phyloP scores from a whole-genome alignment of 441 rosid genomes.

The California macrophylla region DNA sequence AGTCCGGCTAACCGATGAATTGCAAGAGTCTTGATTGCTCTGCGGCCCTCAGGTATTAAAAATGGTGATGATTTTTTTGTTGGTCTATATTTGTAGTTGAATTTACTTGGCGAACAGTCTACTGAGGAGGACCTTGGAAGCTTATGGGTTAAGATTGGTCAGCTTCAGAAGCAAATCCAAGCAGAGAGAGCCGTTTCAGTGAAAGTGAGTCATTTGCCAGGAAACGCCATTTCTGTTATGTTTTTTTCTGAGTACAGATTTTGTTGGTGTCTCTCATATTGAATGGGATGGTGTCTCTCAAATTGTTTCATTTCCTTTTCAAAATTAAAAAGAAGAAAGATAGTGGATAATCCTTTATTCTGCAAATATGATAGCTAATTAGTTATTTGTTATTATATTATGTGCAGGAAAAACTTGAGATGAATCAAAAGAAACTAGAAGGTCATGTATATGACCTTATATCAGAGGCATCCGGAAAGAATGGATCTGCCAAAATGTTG shows the following conservation, averaged over 20 bases:
- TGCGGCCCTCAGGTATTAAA: neutral
- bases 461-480: slow-evolving; percentile 31
- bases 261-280: neutral
- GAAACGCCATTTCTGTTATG: neutral
- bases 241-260: neutral
- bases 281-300: neutral
- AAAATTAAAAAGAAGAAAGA: neutral
- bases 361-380: slow-evolving; percentile 5
- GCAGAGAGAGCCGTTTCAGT: slow-evolving; percentile 38
- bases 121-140: slow-evolving; percentile 31
- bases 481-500: slow-evolving; percentile 26
- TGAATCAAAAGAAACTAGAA: slow-evolving; percentile 36
- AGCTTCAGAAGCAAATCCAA: slow-evolving; percentile 55
- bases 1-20: neutral
- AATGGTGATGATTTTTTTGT: neutral
- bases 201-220: slow-evolving; percentile 26
- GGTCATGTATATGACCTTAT: slow-evolving; percentile 29
- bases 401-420: slow-evolving; percentile 45
- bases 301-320: neutral
- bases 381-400: slow-evolving; percentile 5
- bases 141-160: slow-evolving; percentile 44
- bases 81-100: slow-evolving; percentile 25
- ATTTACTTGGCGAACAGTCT: slow-evolving; percentile 34
- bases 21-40: neutral
- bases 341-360: neutral